Evolutionary conservation across 176 grass and related monocot species (phyloP).

Genomic region (Triticum timopheevii): DNA sequence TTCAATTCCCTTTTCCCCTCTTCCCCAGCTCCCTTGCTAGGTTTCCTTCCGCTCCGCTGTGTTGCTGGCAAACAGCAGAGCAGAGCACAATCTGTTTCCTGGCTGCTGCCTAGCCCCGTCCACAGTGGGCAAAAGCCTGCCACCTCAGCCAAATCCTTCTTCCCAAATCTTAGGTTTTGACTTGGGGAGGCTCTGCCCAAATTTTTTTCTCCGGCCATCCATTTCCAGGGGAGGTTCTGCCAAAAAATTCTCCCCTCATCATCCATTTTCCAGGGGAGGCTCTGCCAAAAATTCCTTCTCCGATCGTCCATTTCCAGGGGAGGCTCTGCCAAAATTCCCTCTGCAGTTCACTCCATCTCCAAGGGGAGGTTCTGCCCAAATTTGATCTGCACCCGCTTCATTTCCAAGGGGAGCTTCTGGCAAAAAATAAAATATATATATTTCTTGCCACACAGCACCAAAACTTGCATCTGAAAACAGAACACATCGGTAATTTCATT

Average conservation of each 20-base stretch:
- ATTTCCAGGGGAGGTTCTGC: conserved; percentile 41
- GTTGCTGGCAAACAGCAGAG: too few relatives aligned
- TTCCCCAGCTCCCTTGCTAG: conserved; percentile 46
- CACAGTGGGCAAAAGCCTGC: not conserved
- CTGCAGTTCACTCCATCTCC: not conserved
- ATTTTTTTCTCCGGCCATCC: not conserved
- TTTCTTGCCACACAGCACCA: not conserved
- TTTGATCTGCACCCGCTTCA: not conserved
- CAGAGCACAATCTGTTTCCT: too few relatives aligned
- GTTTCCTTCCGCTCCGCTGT: conserved; percentile 19
- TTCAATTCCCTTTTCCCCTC: conserved; percentile 93
- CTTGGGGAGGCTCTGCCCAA: conserved; percentile 47
- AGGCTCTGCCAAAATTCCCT: conserved; percentile 28
- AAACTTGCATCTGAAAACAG: not conserved
- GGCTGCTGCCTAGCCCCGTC: not conserved
- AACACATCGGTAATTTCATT: not conserved
- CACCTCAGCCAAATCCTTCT: not conserved
- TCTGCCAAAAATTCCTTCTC: conserved; percentile 28
- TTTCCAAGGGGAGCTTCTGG: conserved; percentile 31
- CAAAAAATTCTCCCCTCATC: conserved; percentile 22
- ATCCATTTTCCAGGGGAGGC: conserved; percentile 18
- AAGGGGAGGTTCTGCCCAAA: conserved; percentile 37
- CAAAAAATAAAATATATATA: conserved; percentile 26
- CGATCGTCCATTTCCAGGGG: not conserved
- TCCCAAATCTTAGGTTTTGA: not conserved